Evolutionary conservation across 345 rosid genomes (phyloP).

Genomic region (Pistacia atlantica): DNA sequence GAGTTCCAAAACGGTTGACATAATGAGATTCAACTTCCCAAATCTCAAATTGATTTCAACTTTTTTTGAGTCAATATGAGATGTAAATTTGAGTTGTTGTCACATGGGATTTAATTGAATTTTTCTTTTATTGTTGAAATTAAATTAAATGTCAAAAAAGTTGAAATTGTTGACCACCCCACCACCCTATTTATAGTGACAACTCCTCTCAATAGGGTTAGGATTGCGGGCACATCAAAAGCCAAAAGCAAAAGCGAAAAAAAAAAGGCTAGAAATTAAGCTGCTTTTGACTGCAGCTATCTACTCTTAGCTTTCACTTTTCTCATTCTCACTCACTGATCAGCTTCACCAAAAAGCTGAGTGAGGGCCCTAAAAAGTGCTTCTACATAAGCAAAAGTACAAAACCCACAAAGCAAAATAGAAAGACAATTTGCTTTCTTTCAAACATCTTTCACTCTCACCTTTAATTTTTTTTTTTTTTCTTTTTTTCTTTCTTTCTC

Average conservation of each 20-base stretch:
- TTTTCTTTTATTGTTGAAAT: too few relatives aligned
- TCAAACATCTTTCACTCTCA: slow-evolving; percentile 1
- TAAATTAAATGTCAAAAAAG: not conserved
- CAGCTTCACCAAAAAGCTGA: slow-evolving; percentile 8
- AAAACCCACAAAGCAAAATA: slow-evolving; percentile 21
- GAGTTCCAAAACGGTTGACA: too few relatives aligned
- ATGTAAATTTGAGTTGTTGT: not conserved
- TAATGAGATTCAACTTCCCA: not conserved
- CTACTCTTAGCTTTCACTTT: not conserved
- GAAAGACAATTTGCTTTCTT: slow-evolving; percentile 27
- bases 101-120: not conserved
- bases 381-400: not conserved
- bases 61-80: not conserved
- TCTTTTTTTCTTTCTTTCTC: not conserved
- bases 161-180: slow-evolving; percentile 15
- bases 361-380: slow-evolving; percentile 7
- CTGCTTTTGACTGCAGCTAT: slow-evolving; percentile 22
- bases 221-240: slow-evolving; percentile 2
- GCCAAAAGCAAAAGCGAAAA: slow-evolving; percentile 13
- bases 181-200: not conserved
- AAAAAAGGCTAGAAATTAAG: not conserved
- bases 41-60: not conserved
- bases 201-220: not conserved
- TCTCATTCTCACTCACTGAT: not conserved
- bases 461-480: not conserved